These are phyloP conservation scores for Thalia dealbata DNA, from an alignment of 176 grass and related monocot species.

Conservation along the genomic window DNA sequence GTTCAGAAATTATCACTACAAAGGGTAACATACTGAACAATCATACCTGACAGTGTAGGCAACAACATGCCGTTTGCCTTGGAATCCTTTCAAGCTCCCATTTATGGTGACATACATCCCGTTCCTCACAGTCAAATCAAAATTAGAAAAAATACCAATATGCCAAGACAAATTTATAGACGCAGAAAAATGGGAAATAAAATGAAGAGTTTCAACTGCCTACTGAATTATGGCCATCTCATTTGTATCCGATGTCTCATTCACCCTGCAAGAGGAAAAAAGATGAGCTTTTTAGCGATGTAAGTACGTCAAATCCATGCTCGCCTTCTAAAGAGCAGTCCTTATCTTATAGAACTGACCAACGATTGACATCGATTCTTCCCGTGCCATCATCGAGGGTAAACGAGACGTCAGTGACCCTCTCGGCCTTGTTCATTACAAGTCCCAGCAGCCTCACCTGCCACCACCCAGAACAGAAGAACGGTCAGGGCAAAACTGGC, in stretches of 20 bases:
- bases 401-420: slow-evolving; percentile 64
- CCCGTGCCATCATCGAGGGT: slow-evolving; percentile 79
- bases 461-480: slow-evolving; percentile 9
- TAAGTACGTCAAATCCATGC: neutral
- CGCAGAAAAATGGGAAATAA: neutral
- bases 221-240: slow-evolving; percentile 66
- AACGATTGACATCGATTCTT: slow-evolving; percentile 60
- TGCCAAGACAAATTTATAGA: slow-evolving; percentile 3
- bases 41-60: slow-evolving; percentile 72
- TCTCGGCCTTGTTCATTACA: slow-evolving; percentile 56
- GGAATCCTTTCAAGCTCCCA: slow-evolving; percentile 84
- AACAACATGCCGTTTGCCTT: slow-evolving; percentile 64
- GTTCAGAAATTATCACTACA: too few relatives aligned
- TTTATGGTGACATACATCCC: slow-evolving; percentile 64
- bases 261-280: slow-evolving; percentile 36
- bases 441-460: slow-evolving; percentile 81
- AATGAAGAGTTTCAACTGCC: slow-evolving; percentile 12
- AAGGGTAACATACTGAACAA: slow-evolving; percentile 11
- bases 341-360: slow-evolving; percentile 26
- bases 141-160: slow-evolving; percentile 9
- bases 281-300: neutral
- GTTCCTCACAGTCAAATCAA: slow-evolving; percentile 34
- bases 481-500: neutral
- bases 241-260: slow-evolving; percentile 48
- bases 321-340: neutral